phyloP scores from a whole-genome alignment of 306 rosid species.

The Malus sieversii region DNA sequence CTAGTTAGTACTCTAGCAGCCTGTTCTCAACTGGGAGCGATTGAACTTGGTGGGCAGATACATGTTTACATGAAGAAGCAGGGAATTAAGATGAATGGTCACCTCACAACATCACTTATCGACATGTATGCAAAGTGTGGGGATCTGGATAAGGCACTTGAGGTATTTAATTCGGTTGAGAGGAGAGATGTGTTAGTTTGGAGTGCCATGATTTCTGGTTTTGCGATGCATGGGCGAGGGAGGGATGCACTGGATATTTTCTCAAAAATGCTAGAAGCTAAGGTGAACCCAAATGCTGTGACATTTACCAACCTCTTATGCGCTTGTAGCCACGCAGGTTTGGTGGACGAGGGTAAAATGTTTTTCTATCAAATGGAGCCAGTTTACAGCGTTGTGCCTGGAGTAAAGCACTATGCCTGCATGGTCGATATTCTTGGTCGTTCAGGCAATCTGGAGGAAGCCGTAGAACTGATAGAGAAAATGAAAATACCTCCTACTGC shows the following conservation, averaged over 20 bases:
- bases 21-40: slow-evolving; percentile 54
- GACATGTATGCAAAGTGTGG: slow-evolving; percentile 71
- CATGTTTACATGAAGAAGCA: slow-evolving; percentile 47
- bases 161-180: slow-evolving; percentile 35
- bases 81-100: slow-evolving; percentile 34
- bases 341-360: slow-evolving; percentile 39
- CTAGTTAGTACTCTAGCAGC: slow-evolving; percentile 48
- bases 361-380: slow-evolving; percentile 48
- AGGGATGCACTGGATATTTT: slow-evolving; percentile 42
- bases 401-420: slow-evolving; percentile 45
- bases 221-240: slow-evolving; percentile 62
- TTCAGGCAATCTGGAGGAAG: slow-evolving; percentile 50
- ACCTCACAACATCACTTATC: slow-evolving; percentile 45
- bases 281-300: slow-evolving; percentile 52
- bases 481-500: slow-evolving; percentile 46
- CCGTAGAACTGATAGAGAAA: slow-evolving; percentile 33
- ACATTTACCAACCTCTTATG: slow-evolving; percentile 53
- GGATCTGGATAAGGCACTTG: slow-evolving; percentile 46
- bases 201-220: slow-evolving; percentile 60
- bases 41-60: slow-evolving; percentile 56
- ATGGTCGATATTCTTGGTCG: slow-evolving; percentile 52
- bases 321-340: slow-evolving; percentile 53
- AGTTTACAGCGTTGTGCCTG: slow-evolving; percentile 43
- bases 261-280: slow-evolving; percentile 39
- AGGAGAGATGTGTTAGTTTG: slow-evolving; percentile 55